Base-by-base conservation (phyloP, 2,329 filamentous ascomycete genomes). In the Xylaria sp. region DNA sequence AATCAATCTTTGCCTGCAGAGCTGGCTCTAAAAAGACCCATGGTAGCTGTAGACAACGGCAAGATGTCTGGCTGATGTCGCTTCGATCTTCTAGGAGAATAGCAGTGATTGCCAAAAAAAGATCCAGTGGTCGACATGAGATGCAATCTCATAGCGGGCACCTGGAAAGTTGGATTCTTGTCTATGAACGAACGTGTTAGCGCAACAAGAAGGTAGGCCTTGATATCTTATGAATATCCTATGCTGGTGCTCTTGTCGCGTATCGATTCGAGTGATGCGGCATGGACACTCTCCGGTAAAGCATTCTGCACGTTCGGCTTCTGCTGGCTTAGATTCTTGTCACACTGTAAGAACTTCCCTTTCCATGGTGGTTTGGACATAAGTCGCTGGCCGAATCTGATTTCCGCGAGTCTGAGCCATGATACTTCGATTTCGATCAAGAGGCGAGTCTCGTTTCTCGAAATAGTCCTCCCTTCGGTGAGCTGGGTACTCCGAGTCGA, bases 131-230 rank as follows among this genome's bases (percentile, higher is more conserved):
- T 63, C 0, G 44, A 63, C 10, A 69, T 70, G 18, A 69, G 63
- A 29, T 54, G 18, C 1, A 32, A 54, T 12, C 65, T 47, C 69
- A 71, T 25, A 71, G 79, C n/a, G 21, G 84, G 87, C 54, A 83
- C 86, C 53, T 81, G 83, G 23, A 78, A 76, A 9, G 85, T 86
- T 73, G 81, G 83, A 40, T 82, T 84, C 16, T 86, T 85, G 0
- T 79, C 82, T 25, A 85, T 87, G 83, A 85, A 88, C 69, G 83
- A 86, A 81, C 68, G 79, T 86, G 4, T n/a, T 29, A 32, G 12
- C 25, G 9, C 73, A 80, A 9, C 77, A 76, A 25, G 74, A 81
- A 29, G 42, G 59, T 8, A 27, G 60, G 35, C 68, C 75, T 32
- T 78, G 77, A 73, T 72, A 42, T 25, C 35, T 62, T 87, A 87